These are phyloP conservation scores for Coix lacrymajobi DNA, from an alignment of 176 grass and related monocot species.

Conservation along the genomic window DNA sequence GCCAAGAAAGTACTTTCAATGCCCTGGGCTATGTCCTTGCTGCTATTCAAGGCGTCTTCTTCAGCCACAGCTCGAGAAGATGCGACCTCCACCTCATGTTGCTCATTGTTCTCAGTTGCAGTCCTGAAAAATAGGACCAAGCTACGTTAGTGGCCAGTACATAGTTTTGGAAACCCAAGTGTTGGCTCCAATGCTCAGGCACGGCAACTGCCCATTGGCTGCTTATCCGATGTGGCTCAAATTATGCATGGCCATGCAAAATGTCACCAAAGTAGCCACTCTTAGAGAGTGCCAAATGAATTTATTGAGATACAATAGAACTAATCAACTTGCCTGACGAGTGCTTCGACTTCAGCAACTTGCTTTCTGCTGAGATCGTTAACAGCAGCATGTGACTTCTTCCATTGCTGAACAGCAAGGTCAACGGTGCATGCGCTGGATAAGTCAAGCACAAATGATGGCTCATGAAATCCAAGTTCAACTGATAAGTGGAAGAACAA, in stretches of 20 bases:
- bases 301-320: background rate
- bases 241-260: background rate
- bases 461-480: background rate
- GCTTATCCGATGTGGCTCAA: background rate
- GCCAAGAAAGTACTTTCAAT: slow-evolving; percentile 39
- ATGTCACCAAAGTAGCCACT: background rate
- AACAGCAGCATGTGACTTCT: slow-evolving; percentile 60
- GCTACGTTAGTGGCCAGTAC: background rate
- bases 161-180: background rate
- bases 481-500: background rate
- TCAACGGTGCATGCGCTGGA: slow-evolving; percentile 62
- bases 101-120: slow-evolving; percentile 54
- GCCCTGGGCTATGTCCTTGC: slow-evolving; percentile 55
- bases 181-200: background rate
- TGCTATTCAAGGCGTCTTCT: slow-evolving; percentile 35
- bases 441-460: slow-evolving; percentile 7
- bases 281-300: background rate
- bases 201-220: background rate
- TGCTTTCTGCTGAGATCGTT: slow-evolving; percentile 70
- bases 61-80: slow-evolving; percentile 50
- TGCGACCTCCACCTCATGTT: slow-evolving; percentile 67
- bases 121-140: slow-evolving; percentile 40
- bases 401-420: slow-evolving; percentile 72
- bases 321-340: slow-evolving; percentile 55
- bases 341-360: slow-evolving; percentile 69